phyloP scores from a whole-genome alignment of 768 basidiomycete species.

The Chalciporus pseudorubinellus region DNA sequence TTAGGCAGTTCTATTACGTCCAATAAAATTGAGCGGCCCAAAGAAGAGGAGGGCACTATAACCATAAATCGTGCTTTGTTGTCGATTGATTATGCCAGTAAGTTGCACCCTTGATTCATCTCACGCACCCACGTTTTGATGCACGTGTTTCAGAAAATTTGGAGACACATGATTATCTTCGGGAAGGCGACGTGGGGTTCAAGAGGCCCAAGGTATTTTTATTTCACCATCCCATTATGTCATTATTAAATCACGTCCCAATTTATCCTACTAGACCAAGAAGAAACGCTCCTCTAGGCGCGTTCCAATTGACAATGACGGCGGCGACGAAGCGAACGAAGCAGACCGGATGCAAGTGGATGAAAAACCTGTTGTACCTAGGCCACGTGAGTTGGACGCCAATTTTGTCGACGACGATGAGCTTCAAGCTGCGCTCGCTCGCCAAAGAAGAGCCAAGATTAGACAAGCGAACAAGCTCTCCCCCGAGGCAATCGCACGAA shows the following conservation, averaged over 20 bases:
- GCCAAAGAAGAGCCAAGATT: constrained; percentile 78
- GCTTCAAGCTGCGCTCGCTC: constrained; percentile 87
- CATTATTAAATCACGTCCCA: not conserved
- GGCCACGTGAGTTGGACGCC: constrained; percentile 70
- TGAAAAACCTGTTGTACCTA: constrained; percentile 61
- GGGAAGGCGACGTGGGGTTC: constrained; percentile 91
- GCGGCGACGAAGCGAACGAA: constrained; percentile 5
- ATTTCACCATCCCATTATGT: constrained; percentile 4
- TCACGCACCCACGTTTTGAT: constrained; percentile 13
- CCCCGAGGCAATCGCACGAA: constrained; percentile 79
- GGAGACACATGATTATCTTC: constrained; percentile 81
- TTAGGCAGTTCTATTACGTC: constrained; percentile 62
- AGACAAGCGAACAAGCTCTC: constrained; percentile 72
- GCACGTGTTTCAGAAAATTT: constrained; percentile 63
- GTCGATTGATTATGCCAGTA: constrained; percentile 88
- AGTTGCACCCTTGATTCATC: constrained; percentile 31
- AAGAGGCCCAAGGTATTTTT: constrained; percentile 83
- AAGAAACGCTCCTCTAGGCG: constrained; percentile 84
- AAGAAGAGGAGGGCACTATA: constrained; percentile 49
- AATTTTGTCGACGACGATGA: constrained; percentile 99
- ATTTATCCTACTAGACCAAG: constrained; percentile 60
- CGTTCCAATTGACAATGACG: constrained; percentile 43
- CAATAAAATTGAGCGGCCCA: constrained; percentile 36
- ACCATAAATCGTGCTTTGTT: constrained; percentile 78
- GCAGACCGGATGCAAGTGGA: constrained; percentile 73